phyloP scores from a whole-genome alignment of 2,329 filamentous ascomycete species.

The Paramyrothecium roridum region DNA sequence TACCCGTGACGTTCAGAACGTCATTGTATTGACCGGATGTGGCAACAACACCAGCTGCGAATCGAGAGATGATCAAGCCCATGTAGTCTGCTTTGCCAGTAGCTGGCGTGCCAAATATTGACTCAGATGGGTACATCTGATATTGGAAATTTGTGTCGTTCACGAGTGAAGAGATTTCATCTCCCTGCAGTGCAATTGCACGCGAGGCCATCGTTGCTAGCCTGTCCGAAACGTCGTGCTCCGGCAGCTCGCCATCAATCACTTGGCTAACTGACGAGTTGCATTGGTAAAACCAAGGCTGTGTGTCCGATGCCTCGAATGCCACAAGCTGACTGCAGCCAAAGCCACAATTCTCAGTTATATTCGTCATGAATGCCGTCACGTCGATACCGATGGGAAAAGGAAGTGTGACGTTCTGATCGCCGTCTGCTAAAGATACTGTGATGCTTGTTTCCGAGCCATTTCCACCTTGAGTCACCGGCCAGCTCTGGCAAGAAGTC shows the following conservation, averaged over 20 bases:
- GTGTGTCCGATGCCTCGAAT: constrained; percentile 13
- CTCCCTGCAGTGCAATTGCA: constrained; percentile 16
- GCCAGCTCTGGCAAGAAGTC: constrained; percentile 13
- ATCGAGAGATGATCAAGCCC: background rate
- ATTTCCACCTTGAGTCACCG: constrained; percentile 10
- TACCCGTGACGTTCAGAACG: background rate
- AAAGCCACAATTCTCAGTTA: constrained; percentile 5
- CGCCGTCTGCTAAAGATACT: constrained; percentile 1
- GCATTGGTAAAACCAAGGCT: constrained; percentile 18
- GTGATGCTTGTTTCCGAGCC: constrained; percentile 12
- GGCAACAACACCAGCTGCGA: background rate
- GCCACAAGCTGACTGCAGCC: constrained; percentile 16
- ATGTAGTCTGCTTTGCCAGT: background rate
- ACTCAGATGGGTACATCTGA: background rate
- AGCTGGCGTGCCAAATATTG: background rate
- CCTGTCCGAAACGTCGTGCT: constrained; percentile 14
- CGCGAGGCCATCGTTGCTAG: constrained; percentile 13
- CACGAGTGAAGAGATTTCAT: background rate
- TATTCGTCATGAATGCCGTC: constrained; percentile 16
- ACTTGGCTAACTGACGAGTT: constrained; percentile 14
- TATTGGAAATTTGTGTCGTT: background rate
- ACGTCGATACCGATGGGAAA: constrained; percentile 10
- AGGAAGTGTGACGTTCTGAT: constrained; percentile 7
- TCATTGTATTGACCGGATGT: background rate
- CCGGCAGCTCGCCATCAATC: constrained; percentile 8